Percentiles rank a stretch among this genome's conserved stretches.
phyloP scores from a whole-genome alignment of 345 rosid species.

The Pistacia atlantica region DNA sequence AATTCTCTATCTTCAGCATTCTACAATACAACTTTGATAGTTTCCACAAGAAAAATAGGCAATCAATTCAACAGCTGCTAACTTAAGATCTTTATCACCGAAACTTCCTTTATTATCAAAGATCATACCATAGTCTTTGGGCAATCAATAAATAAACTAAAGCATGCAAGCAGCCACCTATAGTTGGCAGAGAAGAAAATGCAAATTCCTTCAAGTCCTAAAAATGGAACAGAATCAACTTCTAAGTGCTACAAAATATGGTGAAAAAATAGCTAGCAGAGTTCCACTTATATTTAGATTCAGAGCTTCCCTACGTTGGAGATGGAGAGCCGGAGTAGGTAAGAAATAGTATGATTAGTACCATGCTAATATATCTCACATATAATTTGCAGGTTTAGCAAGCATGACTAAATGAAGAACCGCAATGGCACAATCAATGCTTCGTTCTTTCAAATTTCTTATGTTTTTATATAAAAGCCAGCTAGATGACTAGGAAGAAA shows the following conservation, averaged over 20 bases:
- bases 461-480: neutral
- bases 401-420: neutral
- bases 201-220: neutral
- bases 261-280: neutral
- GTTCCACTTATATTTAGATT: neutral
- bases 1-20: neutral
- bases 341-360: neutral
- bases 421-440: neutral
- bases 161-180: neutral
- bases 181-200: conserved; percentile 1
- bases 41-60: neutral
- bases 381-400: neutral
- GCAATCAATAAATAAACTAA: neutral
- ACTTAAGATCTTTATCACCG: neutral
- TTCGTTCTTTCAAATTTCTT: neutral
- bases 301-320: neutral
- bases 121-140: neutral
- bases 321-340: neutral
- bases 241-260: neutral
- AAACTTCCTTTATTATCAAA: neutral
- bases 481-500: neutral
- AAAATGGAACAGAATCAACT: neutral
- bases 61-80: neutral
- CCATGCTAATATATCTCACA: neutral
- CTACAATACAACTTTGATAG: neutral